Base-by-base conservation (phyloP, 2,329 filamentous ascomycete genomes). In the Acrocalymma vagum region DNA sequence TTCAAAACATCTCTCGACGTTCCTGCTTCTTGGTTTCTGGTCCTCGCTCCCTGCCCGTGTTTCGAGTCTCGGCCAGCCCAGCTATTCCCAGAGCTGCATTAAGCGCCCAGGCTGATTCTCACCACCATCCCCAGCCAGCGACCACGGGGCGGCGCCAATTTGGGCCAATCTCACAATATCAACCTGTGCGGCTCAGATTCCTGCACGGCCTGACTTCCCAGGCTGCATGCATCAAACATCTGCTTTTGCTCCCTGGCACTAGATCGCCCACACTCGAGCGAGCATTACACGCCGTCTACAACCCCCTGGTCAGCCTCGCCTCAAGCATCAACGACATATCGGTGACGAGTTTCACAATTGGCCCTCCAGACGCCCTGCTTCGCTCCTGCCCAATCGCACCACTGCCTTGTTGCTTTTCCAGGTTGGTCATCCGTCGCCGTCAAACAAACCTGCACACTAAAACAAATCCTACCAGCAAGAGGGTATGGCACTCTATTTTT, bases 71-170 rank as follows among this genome's bases (percentile, higher is more conserved):
- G 48, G 50, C 42, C 40, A 53, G 58, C 47, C 46, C 55, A 50
- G 40, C 60, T 54, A 62, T 53, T 60, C 51, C 38, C 40, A 51
- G 42, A 32, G 45, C 50, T 47, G 46, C 60, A 50, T 52, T 65
- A 67, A 62, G 63, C 65, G 63, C 65, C 53, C 50, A 55, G 60
- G 48, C 60, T 54, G 42, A 45, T 58, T 44, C 45, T 53, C 48
- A 30, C 37, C 48, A 50, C 41, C 58, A 48, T 53, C 51, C 48
- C 46, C 47, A 48, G 53, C 60, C 47, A n/a, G n/a, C n/a, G n/a
- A n/a, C n/a, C n/a, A n/a, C n/a, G n/a, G n/a, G n/a, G n/a, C n/a
- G 50, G 55, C 58, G 58, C 56, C 58, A 66, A 65, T 45, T n/a
- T 45, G 42, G 48, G 49, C 63, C 63, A 68, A 64, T 67, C 60